These are phyloP conservation scores for Hagleromyces aurorensis DNA, from an alignment of 805 yeast species.

Conservation along the genomic window DNA sequence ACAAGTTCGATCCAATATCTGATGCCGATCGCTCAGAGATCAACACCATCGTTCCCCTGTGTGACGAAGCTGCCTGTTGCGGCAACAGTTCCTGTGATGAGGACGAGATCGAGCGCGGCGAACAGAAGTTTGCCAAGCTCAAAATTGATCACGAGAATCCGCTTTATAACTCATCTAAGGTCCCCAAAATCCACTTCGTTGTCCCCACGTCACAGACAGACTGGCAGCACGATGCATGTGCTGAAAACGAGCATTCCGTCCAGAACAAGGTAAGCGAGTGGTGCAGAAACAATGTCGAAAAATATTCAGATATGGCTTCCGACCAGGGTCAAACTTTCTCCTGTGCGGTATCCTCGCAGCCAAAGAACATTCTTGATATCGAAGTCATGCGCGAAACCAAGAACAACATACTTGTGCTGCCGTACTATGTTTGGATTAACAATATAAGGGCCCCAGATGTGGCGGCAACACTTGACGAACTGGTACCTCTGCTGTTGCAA, in stretches of 20 bases:
- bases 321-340: constrained; percentile 20
- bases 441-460: constrained; percentile 41
- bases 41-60: constrained; percentile 14
- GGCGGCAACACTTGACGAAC: constrained; percentile 34
- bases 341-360: constrained; percentile 43
- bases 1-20: too few relatives aligned
- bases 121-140: constrained; percentile 18
- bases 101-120: constrained; percentile 25
- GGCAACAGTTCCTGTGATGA: constrained; percentile 19
- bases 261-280: constrained; percentile 39
- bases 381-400: constrained; percentile 37
- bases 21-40: too few relatives aligned
- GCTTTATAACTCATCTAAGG: constrained; percentile 65
- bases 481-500: constrained; percentile 37
- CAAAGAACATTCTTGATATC: constrained; percentile 38
- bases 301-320: constrained; percentile 27
- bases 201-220: constrained; percentile 80
- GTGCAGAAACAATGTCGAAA: constrained; percentile 25
- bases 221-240: constrained; percentile 72
- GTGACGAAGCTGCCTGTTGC: constrained; percentile 17
- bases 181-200: constrained; percentile 62
- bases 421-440: constrained; percentile 64
- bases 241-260: constrained; percentile 37
- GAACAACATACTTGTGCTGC: constrained; percentile 61
- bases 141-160: constrained; percentile 31